These are phyloP conservation scores for Teratosphaeria nubilosa DNA, from an alignment of 2,329 filamentous ascomycete genomes.

Conservation along the genomic window DNA sequence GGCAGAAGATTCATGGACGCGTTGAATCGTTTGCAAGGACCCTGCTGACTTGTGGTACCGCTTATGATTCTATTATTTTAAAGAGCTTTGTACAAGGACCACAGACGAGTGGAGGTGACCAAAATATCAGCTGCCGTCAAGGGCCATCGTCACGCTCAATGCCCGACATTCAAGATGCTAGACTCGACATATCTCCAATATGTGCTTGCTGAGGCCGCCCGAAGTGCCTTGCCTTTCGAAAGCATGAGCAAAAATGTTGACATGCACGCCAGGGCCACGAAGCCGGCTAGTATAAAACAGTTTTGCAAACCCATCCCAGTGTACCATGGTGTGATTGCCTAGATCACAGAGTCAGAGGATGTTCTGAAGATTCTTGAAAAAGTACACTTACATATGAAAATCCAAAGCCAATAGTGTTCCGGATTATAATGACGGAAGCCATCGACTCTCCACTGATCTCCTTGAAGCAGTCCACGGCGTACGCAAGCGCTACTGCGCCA, in stretches of 20 bases:
- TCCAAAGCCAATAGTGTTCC: slow-evolving; percentile 39
- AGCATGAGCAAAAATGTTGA: slow-evolving; percentile 12
- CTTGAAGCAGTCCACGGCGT: slow-evolving; percentile 36
- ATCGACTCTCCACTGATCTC: slow-evolving; percentile 35
- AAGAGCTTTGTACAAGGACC: no score
- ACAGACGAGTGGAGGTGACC: no score
- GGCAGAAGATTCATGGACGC: no score
- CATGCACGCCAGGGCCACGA: slow-evolving; percentile 9
- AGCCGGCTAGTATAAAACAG: neutral
- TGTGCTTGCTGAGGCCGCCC: slow-evolving; percentile 6
- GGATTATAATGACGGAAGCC: slow-evolving; percentile 35
- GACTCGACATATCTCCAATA: slow-evolving; percentile 7
- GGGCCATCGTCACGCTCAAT: neutral
- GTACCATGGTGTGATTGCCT: slow-evolving; percentile 1
- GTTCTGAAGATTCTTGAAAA: no score
- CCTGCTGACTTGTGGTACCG: no score
- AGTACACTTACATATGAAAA: neutral
- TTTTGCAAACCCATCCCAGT: neutral
- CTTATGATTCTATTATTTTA: no score
- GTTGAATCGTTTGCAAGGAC: no score
- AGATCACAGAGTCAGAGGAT: slow-evolving; percentile 17
- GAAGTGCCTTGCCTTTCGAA: slow-evolving; percentile 11
- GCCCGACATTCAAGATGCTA: neutral
- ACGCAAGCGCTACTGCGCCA: slow-evolving; percentile 29
- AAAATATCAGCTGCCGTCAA: neutral